Evolutionary conservation across 2,329 filamentous ascomycete genomes (phyloP).

Genomic region (Malbranchea zuffiana): DNA sequence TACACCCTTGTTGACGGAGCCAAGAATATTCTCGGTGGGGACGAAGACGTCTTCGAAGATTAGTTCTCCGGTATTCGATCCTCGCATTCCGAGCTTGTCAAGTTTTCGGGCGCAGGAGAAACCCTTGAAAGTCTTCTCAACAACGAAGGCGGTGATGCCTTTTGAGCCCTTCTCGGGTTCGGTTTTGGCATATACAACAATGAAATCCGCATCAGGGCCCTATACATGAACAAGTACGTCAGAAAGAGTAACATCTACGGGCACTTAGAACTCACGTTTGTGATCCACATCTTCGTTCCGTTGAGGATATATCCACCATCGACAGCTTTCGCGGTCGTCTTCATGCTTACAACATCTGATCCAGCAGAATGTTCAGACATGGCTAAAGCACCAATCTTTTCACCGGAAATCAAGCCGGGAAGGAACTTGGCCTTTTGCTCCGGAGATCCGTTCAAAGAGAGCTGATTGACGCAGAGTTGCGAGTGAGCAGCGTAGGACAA

Average conservation of each 20-base stretch:
- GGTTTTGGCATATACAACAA: conserved; percentile 97
- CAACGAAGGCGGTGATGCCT: conserved; percentile 90
- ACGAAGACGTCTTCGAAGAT: conserved; percentile 88
- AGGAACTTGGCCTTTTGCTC: conserved; percentile 74
- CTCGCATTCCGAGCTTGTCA: conserved; percentile 97
- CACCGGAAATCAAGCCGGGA: conserved; percentile 68
- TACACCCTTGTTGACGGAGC: conserved; percentile 68
- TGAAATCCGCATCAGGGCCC: conserved; percentile 78
- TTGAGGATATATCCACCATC: conserved; percentile 79
- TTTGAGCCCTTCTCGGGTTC: conserved; percentile 67
- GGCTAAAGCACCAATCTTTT: conserved; percentile 73
- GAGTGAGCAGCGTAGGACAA: conserved; percentile 93
- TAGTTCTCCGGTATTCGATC: conserved; percentile 90
- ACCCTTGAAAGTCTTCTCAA: conserved; percentile 57
- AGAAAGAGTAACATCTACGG: background rate
- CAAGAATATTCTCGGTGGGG: conserved; percentile 68
- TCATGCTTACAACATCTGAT: conserved; percentile 93
- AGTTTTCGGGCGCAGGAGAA: conserved; percentile 85
- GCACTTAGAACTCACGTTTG: conserved; percentile 52
- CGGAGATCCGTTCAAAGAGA: conserved; percentile 72
- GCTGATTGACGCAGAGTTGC: conserved; percentile 91
- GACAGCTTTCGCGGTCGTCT: conserved; percentile 66
- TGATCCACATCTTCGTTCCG: conserved; percentile 99
- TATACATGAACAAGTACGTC: conserved; percentile 10
- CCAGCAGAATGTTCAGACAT: conserved; percentile 92